Evolutionary conservation across 2,329 filamentous ascomycete species (phyloP).

Genomic region (Plectosphaerella plurivora): DNA sequence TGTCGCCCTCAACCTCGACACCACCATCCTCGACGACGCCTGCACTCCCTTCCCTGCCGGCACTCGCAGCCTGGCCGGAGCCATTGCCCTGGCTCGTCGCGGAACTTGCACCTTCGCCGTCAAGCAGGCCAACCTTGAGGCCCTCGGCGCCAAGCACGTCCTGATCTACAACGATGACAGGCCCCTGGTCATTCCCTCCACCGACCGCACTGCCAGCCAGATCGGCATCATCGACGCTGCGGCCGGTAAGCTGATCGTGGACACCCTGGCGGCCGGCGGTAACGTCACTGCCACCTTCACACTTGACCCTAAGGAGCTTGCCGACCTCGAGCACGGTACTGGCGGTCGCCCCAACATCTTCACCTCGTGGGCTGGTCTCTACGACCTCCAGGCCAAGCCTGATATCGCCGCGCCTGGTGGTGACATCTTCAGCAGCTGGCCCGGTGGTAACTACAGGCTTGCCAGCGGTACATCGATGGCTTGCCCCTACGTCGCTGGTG

Average conservation of each 20-base stretch:
- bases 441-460: slow-evolving; percentile 29
- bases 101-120: slow-evolving; percentile 22
- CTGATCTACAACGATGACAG: slow-evolving; percentile 24
- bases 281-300: slow-evolving; percentile 25
- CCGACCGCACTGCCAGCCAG: slow-evolving; percentile 7
- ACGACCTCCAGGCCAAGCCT: slow-evolving; percentile 37
- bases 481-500: slow-evolving; percentile 38
- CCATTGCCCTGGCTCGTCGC: slow-evolving; percentile 25
- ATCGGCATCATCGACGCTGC: slow-evolving; percentile 17
- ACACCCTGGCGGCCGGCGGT: slow-evolving; percentile 16
- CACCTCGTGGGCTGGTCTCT: slow-evolving; percentile 37
- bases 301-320: slow-evolving; percentile 15
- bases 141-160: slow-evolving; percentile 20
- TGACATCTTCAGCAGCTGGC: slow-evolving; percentile 35
- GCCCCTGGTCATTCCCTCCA: slow-evolving; percentile 10
- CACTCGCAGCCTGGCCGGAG: slow-evolving; percentile 14
- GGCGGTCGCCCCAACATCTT: slow-evolving; percentile 30
- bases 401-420: slow-evolving; percentile 38
- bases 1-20: slow-evolving; percentile 19
- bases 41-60: slow-evolving; percentile 19
- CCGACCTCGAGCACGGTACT: slow-evolving; percentile 15
- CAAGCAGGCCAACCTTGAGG: slow-evolving; percentile 21
- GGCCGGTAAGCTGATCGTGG: slow-evolving; percentile 19
- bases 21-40: slow-evolving; percentile 17
- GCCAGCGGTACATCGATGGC: slow-evolving; percentile 46